Conservation (phyloP, 1,139 yeast species). For the Nakaseomyces nivariensis region DNA sequence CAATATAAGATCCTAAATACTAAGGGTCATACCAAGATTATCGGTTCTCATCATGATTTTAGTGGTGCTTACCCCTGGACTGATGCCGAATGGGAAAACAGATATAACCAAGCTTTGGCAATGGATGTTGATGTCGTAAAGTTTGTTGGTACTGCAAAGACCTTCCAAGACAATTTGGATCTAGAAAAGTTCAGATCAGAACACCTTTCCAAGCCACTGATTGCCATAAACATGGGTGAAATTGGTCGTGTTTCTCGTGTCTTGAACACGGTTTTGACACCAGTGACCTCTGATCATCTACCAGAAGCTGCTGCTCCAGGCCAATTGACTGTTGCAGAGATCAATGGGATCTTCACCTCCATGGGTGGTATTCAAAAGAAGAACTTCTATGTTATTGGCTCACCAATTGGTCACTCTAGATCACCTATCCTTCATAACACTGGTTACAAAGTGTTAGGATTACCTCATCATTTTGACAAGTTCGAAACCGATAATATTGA, state of each 20-base stretch:
- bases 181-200: conserved; percentile 57
- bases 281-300: conserved; percentile 61
- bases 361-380: conserved; percentile 53
- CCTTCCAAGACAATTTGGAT: conserved; percentile 55
- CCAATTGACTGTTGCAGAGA: conserved; percentile 52
- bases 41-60: conserved; percentile 76
- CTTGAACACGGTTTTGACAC: conserved; percentile 65
- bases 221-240: conserved; percentile 76
- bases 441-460: conserved; percentile 58
- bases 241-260: conserved; percentile 73
- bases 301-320: conserved; percentile 72
- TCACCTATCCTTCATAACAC: conserved; percentile 82
- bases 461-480: conserved; percentile 64
- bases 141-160: conserved; percentile 68
- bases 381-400: conserved; percentile 70
- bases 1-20: conserved; percentile 37
- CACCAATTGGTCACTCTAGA: conserved; percentile 75
- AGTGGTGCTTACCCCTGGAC: conserved; percentile 56
- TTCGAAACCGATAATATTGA: conserved; percentile 62
- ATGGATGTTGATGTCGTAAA: conserved; percentile 68
- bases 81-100: conserved; percentile 61
- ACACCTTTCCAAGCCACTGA: conserved; percentile 51
- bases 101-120: conserved; percentile 55
- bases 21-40: conserved; percentile 55
- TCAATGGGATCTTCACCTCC: conserved; percentile 47